A percentile compares a stretch with the other conserved stretches of the same genome.
Evolutionary conservation across 257 asterid species (phyloP).

Genomic region (Nicotiana attenuata): DNA sequence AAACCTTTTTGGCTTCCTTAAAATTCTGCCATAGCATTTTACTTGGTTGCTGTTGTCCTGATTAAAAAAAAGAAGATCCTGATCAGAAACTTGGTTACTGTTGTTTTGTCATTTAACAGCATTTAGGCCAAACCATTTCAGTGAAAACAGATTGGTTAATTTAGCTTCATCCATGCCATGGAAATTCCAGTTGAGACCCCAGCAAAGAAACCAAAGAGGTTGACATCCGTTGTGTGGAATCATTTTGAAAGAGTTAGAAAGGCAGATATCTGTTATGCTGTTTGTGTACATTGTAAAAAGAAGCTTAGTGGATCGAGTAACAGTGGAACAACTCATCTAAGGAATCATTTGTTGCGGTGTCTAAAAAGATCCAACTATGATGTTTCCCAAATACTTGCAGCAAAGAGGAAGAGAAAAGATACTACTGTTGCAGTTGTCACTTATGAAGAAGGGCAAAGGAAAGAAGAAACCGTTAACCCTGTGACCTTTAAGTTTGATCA

Average conservation of each 20-base stretch:
- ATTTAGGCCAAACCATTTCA: neutral
- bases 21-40: neutral
- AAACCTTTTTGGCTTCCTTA: neutral
- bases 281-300: conserved; percentile 92
- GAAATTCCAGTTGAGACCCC: conserved; percentile 64
- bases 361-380: conserved; percentile 86
- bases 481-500: conserved; percentile 52
- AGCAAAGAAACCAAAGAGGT: conserved; percentile 82
- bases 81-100: too few species aligned
- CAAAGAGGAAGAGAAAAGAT: conserved; percentile 82
- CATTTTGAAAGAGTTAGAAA: conserved; percentile 86
- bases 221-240: conserved; percentile 95
- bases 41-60: neutral
- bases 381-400: conserved; percentile 81
- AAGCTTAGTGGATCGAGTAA: conserved; percentile 95
- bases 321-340: conserved; percentile 94
- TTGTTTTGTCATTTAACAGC: neutral
- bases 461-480: conserved; percentile 64
- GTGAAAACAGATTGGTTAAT: conserved; percentile 32
- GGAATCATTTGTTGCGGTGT: conserved; percentile 90
- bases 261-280: conserved; percentile 88
- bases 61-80: too few species aligned
- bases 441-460: conserved; percentile 58
- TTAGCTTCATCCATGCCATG: conserved; percentile 42
- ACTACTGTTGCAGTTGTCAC: conserved; percentile 36